Evolutionary conservation across 345 rosid species (phyloP).

Genomic region (Angophora floribunda): DNA sequence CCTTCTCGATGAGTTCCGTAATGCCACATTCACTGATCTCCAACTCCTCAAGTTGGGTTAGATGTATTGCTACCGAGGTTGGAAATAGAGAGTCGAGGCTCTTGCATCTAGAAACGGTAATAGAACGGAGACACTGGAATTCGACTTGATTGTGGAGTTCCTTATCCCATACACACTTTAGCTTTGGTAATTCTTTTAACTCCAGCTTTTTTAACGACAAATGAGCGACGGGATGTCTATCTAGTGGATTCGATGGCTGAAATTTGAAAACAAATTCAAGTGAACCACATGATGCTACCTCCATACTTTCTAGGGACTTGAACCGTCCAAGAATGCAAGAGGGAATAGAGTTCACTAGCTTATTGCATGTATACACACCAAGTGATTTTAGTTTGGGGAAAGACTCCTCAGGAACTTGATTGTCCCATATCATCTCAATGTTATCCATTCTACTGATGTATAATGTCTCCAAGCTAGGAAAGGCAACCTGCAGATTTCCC

Average conservation of each 20-base stretch:
- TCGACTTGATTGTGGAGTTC: neutral
- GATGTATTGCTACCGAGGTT: fast-evolving
- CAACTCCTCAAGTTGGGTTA: neutral
- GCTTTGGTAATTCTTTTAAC: neutral
- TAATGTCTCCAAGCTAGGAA: neutral
- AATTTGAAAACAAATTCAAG: neutral
- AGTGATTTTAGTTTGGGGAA: neutral
- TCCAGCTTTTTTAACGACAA: too few relatives aligned
- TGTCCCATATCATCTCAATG: neutral
- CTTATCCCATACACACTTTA: neutral
- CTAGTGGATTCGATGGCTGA: neutral
- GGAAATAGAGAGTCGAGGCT: neutral
- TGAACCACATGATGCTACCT: fast-evolving
- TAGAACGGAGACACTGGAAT: neutral
- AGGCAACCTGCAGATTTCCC: too few relatives aligned
- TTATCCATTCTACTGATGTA: neutral
- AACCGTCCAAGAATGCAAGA: neutral
- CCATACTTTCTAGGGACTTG: fast-evolving
- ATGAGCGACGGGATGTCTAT: neutral
- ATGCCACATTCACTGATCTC: fast-evolving
- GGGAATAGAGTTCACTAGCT: neutral
- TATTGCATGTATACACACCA: neutral
- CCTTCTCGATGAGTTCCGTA: neutral
- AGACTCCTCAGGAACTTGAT: neutral
- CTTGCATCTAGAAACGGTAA: fast-evolving